Evolutionary conservation across 176 grass and related monocot species (phyloP).

Genomic region (Cocos nucifera): DNA sequence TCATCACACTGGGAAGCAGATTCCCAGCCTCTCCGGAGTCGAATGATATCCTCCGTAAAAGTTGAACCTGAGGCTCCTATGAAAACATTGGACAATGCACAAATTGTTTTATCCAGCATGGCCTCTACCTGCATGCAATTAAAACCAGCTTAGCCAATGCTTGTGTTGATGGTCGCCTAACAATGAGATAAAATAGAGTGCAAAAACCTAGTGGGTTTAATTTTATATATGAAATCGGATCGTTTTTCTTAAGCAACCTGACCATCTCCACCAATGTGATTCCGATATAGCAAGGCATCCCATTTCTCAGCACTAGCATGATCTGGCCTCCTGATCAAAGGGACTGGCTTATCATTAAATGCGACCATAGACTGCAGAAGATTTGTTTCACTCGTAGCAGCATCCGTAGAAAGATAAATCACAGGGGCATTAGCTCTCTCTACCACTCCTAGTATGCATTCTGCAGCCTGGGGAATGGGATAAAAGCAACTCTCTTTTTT

Average conservation of each 20-base stretch:
- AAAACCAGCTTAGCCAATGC: too few species aligned
- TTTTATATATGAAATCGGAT: too few species aligned
- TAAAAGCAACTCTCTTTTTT: slow-evolving; percentile 97
- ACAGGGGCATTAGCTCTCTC: slow-evolving; percentile 64
- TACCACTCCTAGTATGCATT: slow-evolving; percentile 55
- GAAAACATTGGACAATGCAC: slow-evolving; percentile 71
- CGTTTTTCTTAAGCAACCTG: slow-evolving; percentile 30
- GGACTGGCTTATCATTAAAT: slow-evolving; percentile 57
- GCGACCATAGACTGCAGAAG: slow-evolving; percentile 69
- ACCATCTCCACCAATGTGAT: slow-evolving; percentile 56
- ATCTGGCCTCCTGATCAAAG: slow-evolving; percentile 71
- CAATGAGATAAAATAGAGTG: too few species aligned
- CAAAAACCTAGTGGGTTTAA: too few species aligned
- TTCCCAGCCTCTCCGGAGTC: slow-evolving; percentile 66
- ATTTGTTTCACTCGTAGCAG: slow-evolving; percentile 57
- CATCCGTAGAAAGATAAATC: slow-evolving; percentile 90
- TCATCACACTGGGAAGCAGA: slow-evolving; percentile 68
- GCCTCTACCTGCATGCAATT: slow-evolving; percentile 53
- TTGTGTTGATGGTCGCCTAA: too few species aligned
- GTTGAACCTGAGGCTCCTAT: slow-evolving; percentile 84
- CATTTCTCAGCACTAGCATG: slow-evolving; percentile 74
- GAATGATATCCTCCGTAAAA: slow-evolving; percentile 87
- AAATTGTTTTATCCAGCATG: slow-evolving; percentile 96
- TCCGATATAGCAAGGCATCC: slow-evolving; percentile 79
- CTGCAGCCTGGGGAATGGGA: slow-evolving; percentile 79